Base-by-base conservation (phyloP, 805 yeast species). In the Debaryomyces hansenii region DNA sequence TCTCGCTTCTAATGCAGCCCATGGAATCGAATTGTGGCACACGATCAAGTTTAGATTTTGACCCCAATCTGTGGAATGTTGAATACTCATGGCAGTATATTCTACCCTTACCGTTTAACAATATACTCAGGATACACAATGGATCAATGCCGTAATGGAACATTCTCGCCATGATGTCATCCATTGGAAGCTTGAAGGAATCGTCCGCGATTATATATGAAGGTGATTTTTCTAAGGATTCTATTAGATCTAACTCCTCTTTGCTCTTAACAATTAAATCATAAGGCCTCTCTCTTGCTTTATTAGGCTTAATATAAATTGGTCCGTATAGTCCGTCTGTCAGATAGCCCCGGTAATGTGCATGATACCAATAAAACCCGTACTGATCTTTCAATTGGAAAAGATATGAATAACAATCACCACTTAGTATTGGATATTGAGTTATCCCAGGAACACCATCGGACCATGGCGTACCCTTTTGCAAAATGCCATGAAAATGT, bases 321-420 rank as follows among this genome's bases (percentile, higher is more conserved):
- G 75, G 75, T 5, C 83, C 84, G 15, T 67, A 63, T 4, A 80
- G 54, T 1, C 83, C 83, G 48, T 76, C 79, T 29, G 74, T 64
- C 45, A 72, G 66, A 50, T 79, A 80, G 2, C 75, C 73, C 8
- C 69, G 57, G 45, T 63, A 66, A 44, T 80, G 84, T 4, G 82
- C 70, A 50, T 80, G 85, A 57, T 79, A 80, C 84, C 84, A 80
- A 43, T 63, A 74, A 0, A 82, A 72, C 0, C 85, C 85, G 24
- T 64, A 57, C 45, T 75, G 79, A 40, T 62, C 62, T 18, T 39
- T 15, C 3, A 67, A 58, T 14, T 67, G 67, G 55, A 79, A 79
- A 36, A 62, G 55, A 51, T 80, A 77, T 0, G 66, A 60, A 57
- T 69, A 78, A 2, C 61, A 46, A 6, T 56, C 61, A 0, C 79